A percentile compares a stretch with the other conserved stretches of the same genome.
Evolutionary conservation across 371 early-diverging fungal species (phyloP).

Genomic region (Chytridium lagenaria): DNA sequence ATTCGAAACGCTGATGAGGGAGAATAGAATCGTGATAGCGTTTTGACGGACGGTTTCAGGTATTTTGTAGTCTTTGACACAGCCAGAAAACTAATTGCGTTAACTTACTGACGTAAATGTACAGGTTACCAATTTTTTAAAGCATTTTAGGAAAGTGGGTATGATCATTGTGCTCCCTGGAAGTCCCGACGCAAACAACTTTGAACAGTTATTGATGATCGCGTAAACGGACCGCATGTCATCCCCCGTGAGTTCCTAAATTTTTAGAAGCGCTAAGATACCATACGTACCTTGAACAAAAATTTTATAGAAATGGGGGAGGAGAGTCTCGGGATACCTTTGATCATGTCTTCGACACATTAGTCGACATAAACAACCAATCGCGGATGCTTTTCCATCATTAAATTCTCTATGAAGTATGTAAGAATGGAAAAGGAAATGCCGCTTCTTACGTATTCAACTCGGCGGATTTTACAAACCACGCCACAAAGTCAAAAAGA

Average conservation of each 20-base stretch:
- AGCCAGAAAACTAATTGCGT: slow-evolving; percentile 16
- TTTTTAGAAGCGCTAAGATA: not conserved
- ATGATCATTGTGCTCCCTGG: slow-evolving; percentile 74
- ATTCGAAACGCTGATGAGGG: slow-evolving; percentile 37
- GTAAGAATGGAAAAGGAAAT: slow-evolving; percentile 15
- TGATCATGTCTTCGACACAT: slow-evolving; percentile 76
- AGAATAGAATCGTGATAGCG: slow-evolving; percentile 43
- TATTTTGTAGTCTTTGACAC: slow-evolving; percentile 20
- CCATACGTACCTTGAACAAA: slow-evolving; percentile 61
- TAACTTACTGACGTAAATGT: slow-evolving; percentile 12
- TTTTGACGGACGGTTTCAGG: slow-evolving; percentile 43
- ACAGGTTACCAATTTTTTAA: slow-evolving; percentile 36
- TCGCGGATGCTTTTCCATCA: slow-evolving; percentile 66
- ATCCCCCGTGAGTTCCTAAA: slow-evolving; percentile 63
- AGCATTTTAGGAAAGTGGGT: slow-evolving; percentile 63
- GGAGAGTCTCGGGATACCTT: slow-evolving; percentile 58
- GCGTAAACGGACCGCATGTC: slow-evolving; percentile 63
- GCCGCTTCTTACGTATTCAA: slow-evolving; percentile 50
- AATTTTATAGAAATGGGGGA: slow-evolving; percentile 71
- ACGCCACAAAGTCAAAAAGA: slow-evolving; percentile 68
- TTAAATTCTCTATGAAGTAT: slow-evolving; percentile 53
- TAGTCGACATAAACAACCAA: slow-evolving; percentile 74
- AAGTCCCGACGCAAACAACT: slow-evolving; percentile 66
- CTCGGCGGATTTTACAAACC: slow-evolving; percentile 72
- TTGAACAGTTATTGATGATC: slow-evolving; percentile 69